Conservation (phyloP, 441 rosid species). For the Omphalea diandra region DNA sequence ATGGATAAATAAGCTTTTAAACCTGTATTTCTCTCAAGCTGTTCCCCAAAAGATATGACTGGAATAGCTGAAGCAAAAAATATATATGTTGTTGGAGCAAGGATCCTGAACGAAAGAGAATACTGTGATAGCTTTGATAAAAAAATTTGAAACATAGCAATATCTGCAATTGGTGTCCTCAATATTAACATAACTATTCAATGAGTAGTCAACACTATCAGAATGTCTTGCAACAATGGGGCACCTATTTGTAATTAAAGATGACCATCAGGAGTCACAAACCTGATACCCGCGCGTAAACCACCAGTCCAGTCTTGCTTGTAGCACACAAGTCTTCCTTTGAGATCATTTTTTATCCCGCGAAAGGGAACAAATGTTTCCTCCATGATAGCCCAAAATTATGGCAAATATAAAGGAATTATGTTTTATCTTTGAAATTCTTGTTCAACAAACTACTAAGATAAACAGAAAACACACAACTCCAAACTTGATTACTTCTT, state of each 20-base stretch:
- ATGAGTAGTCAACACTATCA: constrained; percentile 3
- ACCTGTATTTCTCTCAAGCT: constrained; percentile 70
- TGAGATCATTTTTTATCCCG: constrained; percentile 75
- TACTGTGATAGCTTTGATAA: constrained; percentile 13
- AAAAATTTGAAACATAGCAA: background rate
- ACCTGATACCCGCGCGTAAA: constrained; percentile 72
- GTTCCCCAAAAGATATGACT: constrained; percentile 82
- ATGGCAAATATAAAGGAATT: constrained; percentile 15
- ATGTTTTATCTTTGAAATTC: background rate
- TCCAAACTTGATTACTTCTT: constrained; percentile 17
- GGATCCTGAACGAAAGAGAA: constrained; percentile 47
- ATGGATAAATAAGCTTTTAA: constrained; percentile 12
- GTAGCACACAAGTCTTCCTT: constrained; percentile 68
- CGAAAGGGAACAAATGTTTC: constrained; percentile 83
- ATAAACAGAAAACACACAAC: constrained; percentile 28
- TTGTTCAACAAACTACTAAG: constrained; percentile 16
- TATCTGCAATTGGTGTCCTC: background rate
- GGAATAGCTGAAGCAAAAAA: constrained; percentile 87
- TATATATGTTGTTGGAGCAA: constrained; percentile 80
- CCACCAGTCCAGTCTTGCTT: constrained; percentile 83
- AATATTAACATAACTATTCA: constrained; percentile 16
- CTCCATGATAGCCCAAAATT: constrained; percentile 51
- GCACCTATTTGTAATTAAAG: constrained; percentile 4
- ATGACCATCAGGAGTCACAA: constrained; percentile 21
- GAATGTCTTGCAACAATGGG: constrained; percentile 11